Base-by-base conservation (phyloP, 208 protist species). In the Leishmania arabica region DNA sequence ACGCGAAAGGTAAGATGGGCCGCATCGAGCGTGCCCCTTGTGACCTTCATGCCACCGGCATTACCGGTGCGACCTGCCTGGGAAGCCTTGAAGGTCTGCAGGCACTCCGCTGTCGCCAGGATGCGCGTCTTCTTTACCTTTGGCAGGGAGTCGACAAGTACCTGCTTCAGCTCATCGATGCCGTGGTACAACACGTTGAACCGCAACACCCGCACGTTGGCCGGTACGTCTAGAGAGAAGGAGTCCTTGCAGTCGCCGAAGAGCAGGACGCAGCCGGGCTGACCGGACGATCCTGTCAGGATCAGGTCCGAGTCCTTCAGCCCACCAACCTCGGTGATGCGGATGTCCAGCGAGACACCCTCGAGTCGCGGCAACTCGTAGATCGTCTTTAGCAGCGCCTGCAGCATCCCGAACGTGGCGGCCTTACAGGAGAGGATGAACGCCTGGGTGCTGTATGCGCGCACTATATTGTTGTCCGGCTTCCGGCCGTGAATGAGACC, bases 101-200 rank as follows among this genome's bases (percentile, higher is more conserved):
- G 79, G 51, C 93, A 96, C 87, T 97, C 92, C 42, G 93, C 92
- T 9, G 85, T 80, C 6, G 92, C 92, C 77, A 90, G 62, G 31
- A 96, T 83, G n/a, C 93, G 93, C 17, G 83, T 92, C 65, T 92
- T 87, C 37, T 80, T 76, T 3, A 96, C 73, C 79, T 95, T 96
- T 0, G 94, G 95, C 65, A 97, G 76, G 37, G 89, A 80, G 42
- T 91, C 86, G 17, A 98, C 94, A 24, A 97, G 77, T 7, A 84
- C 75, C 51, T 93, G 84, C 86, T 98, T 97, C 8, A 98, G 84
- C 79, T 89, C 84, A 72, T 98, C 90, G 54, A 98, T 89, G 60
- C 93, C 94, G 80, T 98, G 92, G 77, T 97, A 98, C 7, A 98
- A 80, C 27, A 98, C 93, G 83, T 94, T 91, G 81, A 97, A 96